A percentile compares a stretch with the other conserved stretches of the same genome.
phyloP scores from a whole-genome alignment of 75 land plant genomes.

The Sequoiadendron giganteum region DNA sequence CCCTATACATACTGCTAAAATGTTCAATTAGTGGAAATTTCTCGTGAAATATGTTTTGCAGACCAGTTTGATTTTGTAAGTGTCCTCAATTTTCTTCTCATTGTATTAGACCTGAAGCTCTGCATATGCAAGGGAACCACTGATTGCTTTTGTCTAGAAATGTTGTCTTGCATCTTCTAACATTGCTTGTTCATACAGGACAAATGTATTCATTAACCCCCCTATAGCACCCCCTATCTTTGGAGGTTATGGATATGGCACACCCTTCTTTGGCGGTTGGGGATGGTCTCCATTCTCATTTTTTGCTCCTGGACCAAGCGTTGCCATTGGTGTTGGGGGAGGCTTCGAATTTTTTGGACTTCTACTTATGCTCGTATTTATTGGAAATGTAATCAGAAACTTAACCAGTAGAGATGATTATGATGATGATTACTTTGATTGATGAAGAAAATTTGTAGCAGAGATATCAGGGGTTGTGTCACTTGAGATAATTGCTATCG shows the following conservation, averaged over 20 bases:
- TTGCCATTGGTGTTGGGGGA: conserved; percentile 74
- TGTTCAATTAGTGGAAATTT: neutral
- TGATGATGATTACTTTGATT: conserved; percentile 32
- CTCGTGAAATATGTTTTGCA: neutral
- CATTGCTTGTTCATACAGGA: conserved; percentile 43
- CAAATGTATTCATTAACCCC: conserved; percentile 72
- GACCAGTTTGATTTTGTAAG: neutral
- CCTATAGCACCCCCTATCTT: conserved; percentile 73
- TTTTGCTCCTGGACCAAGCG: conserved; percentile 73
- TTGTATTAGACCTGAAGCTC: neutral
- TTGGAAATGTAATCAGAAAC: conserved; percentile 18
- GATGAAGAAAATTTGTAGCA: neutral
- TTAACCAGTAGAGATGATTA: conserved; percentile 19
- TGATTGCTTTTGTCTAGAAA: neutral
- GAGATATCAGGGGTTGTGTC: neutral
- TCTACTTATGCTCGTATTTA: conserved; percentile 16
- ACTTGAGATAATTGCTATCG: neutral
- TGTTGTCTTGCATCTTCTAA: neutral
- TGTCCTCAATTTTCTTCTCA: neutral
- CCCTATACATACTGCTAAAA: neutral
- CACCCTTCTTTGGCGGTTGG: conserved; percentile 73
- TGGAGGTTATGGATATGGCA: conserved; percentile 78
- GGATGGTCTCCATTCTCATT: conserved; percentile 92
- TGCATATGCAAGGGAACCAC: neutral
- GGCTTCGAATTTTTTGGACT: conserved; percentile 27